phyloP scores from a whole-genome alignment of 768 basidiomycete genomes.

The Porphyrellus cyaneotinctus region DNA sequence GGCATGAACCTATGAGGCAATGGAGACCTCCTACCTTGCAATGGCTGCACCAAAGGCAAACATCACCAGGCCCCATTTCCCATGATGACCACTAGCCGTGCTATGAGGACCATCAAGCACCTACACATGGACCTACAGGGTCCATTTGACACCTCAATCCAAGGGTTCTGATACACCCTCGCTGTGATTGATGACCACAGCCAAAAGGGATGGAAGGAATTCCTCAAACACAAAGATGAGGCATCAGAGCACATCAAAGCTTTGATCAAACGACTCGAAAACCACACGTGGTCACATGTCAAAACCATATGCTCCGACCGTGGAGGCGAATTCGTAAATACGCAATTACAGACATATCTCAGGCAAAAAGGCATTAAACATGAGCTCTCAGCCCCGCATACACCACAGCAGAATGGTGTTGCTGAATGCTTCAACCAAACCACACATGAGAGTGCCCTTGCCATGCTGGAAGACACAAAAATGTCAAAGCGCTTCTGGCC shows the following conservation, averaged over 20 bases:
- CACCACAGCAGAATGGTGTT: background rate
- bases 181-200: constrained; percentile 5
- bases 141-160: background rate
- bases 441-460: constrained; percentile 18
- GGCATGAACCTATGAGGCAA: constrained; percentile 4
- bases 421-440: constrained; percentile 24
- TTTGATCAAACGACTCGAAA: background rate
- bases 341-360: background rate
- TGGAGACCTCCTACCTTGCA: background rate
- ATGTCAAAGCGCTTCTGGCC: constrained; percentile 24
- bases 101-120: background rate
- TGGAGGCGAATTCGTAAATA: background rate
- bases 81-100: background rate
- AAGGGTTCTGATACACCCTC: constrained; percentile 4
- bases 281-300: background rate
- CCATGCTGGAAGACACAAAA: constrained; percentile 20
- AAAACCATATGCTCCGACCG: background rate
- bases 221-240: constrained; percentile 5
- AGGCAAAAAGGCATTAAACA: background rate
- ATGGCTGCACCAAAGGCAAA: constrained; percentile 10
- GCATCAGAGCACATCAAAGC: background rate
- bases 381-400: background rate
- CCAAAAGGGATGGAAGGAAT: constrained; percentile 12
- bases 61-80: constrained; percentile 10
- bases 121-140: background rate